These are phyloP conservation scores for Acanthamoeba triangularis DNA, from an alignment of 208 protist genomes.

Conservation along the genomic window DNA sequence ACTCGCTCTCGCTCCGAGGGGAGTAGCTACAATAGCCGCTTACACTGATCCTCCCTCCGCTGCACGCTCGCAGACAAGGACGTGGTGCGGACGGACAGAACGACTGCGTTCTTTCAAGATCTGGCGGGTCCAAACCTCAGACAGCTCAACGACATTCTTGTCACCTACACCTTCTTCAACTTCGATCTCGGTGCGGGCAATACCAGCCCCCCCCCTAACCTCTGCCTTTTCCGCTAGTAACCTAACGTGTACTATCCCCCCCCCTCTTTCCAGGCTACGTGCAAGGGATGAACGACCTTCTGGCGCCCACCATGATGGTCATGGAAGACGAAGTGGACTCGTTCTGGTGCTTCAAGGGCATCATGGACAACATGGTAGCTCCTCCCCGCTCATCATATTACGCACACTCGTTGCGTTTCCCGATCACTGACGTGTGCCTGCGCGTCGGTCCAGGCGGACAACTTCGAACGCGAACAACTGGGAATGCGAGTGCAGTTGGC, in stretches of 20 bases:
- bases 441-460: not conserved
- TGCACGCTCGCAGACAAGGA: not conserved
- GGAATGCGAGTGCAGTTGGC: slow-evolving; percentile 26
- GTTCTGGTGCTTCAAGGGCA: slow-evolving; percentile 75
- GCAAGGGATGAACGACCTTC: slow-evolving; percentile 73
- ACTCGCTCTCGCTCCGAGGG: not conserved
- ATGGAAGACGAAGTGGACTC: slow-evolving; percentile 66
- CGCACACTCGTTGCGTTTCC: too few relatives aligned
- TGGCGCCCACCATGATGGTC: slow-evolving; percentile 39
- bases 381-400: not conserved
- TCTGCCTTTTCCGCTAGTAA: not conserved
- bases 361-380: slow-evolving; percentile 65
- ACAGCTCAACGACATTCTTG: slow-evolving; percentile 45
- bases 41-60: not conserved
- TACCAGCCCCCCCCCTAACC: not conserved
- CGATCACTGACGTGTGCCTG: not conserved
- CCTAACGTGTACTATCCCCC: not conserved
- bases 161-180: slow-evolving; percentile 73
- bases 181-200: slow-evolving; percentile 57
- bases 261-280: slow-evolving; percentile 20
- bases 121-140: not conserved
- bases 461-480: slow-evolving; percentile 48
- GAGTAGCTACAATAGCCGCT: not conserved
- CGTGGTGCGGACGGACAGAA: slow-evolving; percentile 55
- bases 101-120: not conserved